Evolutionary conservation across 495 filamentous ascomycete species (phyloP), one percentile per base, ranked within the genome.

Genomic region (Penicillium canariense): DNA sequence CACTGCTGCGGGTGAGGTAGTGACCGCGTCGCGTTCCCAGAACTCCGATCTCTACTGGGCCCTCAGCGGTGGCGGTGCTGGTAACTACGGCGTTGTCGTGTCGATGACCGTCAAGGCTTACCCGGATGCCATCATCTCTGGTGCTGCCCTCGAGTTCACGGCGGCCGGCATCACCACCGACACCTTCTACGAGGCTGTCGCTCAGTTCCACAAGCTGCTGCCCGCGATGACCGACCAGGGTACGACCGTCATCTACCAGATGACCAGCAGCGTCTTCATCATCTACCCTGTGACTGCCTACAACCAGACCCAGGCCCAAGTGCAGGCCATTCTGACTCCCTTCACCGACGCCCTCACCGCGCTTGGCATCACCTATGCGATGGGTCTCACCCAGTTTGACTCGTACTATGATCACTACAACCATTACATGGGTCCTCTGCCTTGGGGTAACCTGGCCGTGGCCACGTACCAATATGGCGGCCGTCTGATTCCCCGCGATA

Each of bases 41-140:
- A 77, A 88, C 55, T 38, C 67, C 0, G 87, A 88, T 58, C 66
- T 89, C 11, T 88, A 84, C 69, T 88, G 83, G 84, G 87, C 85
- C 8, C 73, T 87, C 50, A 77, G 82, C 45, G 86, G 86, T 4
- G 85, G 86, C 18, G 86, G 85, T 15, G 84, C 74, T 17, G 83
- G 82, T 34, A 86, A 83, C 30, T 87, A 83, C 36, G 85, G 80
- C 14, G 77, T 87, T 35, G 72, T 87, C 26, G 74, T 77, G 15
- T 81, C 78, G 2, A 70, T 80, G 32, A 87, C 82, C 6, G 62
- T 71, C 23, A 74, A 70, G 53, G 68, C 70, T 14, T 58, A 79
- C 58, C 47, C 44, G 3, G 84, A 84, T 58, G 68, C 61, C 17
- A 61, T 22, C 14, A 61, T 65, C 14, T 27, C 54, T 47, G 67